Evolutionary conservation across 108 stramenopile species (phyloP), one percentile per base, ranked within the genome.

Genomic region (Discostella stelligeroides): DNA sequence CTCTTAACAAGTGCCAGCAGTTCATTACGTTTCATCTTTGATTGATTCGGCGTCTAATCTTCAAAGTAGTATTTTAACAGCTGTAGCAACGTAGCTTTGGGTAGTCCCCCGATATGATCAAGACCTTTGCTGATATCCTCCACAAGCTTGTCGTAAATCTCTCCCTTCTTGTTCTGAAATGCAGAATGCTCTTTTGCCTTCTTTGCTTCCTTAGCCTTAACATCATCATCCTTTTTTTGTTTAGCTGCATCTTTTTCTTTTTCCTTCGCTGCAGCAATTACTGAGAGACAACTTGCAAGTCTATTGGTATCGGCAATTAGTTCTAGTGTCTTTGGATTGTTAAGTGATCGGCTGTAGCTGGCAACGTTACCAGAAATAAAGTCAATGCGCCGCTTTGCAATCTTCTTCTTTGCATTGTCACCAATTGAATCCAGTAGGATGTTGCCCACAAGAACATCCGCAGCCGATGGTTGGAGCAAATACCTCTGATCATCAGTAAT

Each of bases 321-420:
- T 0, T 50, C 64, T 0, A 66, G 18, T 0, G 14, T 13, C 28
- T 20, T 20, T 48, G 45, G 45, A 37, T 29, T 29, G 45, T 64
- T 64, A 45, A 64, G 23, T 9, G 49, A 8, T 1, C 45, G 1
- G n/a, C 27, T 17, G 23, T 64, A 64, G 17, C 43, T 46, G 45
- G 2, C 7, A 12, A 64, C 47, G 30, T 64, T 64, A 24, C 63
- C 63, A 2, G 43, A 10, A 47, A 64, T 47, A 47, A 64, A 49
- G 24, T 64, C 47, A 17, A 51, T 42, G 1, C 45, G 40, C 4
- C 45, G 43, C 63, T 64, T 64, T 47, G 63, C 46, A 2, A 64
- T 42, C 21, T 47, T 47, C 43, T 64, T 64, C 50, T 34, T n/a
- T 18, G 63, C 63, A 20, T 47, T 47, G 2, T 25, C 11, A n/a